Evolutionary conservation across 768 basidiomycete species (phyloP), one percentile per base, ranked within the genome.

Genomic region (Suillus hirtellus): DNA sequence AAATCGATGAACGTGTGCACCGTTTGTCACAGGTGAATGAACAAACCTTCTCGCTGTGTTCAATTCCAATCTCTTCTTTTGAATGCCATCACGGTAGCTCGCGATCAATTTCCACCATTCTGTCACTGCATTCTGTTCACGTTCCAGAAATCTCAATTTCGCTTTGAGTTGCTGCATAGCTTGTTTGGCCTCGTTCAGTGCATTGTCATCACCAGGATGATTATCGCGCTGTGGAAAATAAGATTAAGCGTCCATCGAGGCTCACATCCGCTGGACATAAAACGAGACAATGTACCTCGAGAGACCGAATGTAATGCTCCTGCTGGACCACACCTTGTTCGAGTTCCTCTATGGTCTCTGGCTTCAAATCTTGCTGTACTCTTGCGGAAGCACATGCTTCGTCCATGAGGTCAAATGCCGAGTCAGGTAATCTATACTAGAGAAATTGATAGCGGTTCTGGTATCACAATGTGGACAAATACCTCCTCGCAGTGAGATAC

Each of bases 331-430:
- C 17, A 27, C 38, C 17, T 50, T 60, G 58, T 31, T 63, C 47
- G 12, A 63, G 58, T 43, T 40, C 47, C 8, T 63, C 63, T 49
- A 60, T 50, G 47, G 24, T 27, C 49, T 63, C 63, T 9, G 63
- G 59, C 38, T 59, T 35, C 17, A 63, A 19, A 38, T 63, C 63
- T 43, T 63, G 63, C 34, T 46, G 47, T 21, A 63, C 27, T 43
- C 63, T 63, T 35, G 63, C 44, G 24, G 63, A 63, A 17, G 63
- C 63, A 38, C 63, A 63, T 2, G 63, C 63, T 42, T 63, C 63
- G 37, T 63, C 63, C 40, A 63, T 50, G 7, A 63, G 63, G 31
- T 63, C 63, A 38, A 63, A 58, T 6, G 63, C 63, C 3, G 63
- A 63, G 46, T 63, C 63, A 14, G 63, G 63, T 50, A 63, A 46